A percentile compares a stretch with the other conserved stretches of the same genome.
Evolutionary conservation across 192 early-diverging fungal genomes (phyloP).

Genomic region (Oehlia diaphana): DNA sequence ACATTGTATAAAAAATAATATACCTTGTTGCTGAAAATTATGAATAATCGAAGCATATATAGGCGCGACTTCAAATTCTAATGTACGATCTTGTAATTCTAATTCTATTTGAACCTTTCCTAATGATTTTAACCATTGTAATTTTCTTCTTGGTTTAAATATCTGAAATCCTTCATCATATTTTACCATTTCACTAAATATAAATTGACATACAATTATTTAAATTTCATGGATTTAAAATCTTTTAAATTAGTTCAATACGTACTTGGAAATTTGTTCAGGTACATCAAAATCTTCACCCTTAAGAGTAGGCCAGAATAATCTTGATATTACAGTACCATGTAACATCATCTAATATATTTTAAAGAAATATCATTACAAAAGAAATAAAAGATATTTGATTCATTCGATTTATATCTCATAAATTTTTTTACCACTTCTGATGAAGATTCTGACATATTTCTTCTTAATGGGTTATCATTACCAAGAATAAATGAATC

Average conservation of each 20-base stretch:
- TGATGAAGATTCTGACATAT: background rate
- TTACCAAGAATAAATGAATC: conserved; percentile 26
- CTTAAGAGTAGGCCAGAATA: conserved; percentile 62
- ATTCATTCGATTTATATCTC: too few relatives aligned
- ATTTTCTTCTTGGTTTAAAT: conserved; percentile 59
- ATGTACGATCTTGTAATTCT: conserved; percentile 50
- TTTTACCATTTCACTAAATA: conserved; percentile 36
- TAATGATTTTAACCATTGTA: conserved; percentile 53
- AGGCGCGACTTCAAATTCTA: conserved; percentile 52
- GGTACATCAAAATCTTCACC: conserved; percentile 45
- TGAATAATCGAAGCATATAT: conserved; percentile 55
- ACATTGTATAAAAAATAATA: background rate
- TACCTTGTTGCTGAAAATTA: conserved; percentile 41
- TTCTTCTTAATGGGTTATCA: background rate
- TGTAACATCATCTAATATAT: conserved; percentile 37
- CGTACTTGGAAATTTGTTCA: conserved; percentile 36
- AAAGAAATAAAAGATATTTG: background rate
- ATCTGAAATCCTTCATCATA: conserved; percentile 49
- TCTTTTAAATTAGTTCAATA: background rate
- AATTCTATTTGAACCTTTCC: conserved; percentile 58
- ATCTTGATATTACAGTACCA: conserved; percentile 56
- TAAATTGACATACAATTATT: background rate
- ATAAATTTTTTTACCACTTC: background rate
- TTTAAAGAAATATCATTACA: background rate
- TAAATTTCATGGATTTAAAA: background rate